Base-by-base conservation (phyloP, 1,284 basidiomycete genomes). In the Leccinum pachyderme region DNA sequence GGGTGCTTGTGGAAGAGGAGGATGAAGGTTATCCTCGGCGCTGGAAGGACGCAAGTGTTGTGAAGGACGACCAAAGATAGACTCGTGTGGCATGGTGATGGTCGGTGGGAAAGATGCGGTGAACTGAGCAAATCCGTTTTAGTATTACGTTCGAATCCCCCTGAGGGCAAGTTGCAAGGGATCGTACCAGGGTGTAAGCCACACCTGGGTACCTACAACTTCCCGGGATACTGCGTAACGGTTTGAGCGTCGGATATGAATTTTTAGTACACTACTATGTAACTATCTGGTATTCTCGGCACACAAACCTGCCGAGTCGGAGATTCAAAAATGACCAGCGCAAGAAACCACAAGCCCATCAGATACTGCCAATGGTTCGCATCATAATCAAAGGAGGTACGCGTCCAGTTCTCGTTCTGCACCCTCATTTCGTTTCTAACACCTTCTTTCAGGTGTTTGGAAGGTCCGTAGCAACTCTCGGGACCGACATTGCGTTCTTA, bases 301-400 rank as follows among this genome's bases (percentile, higher is more conserved):
- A 37, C n/a, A 18, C 6, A 37, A 18, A 2, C 58, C 51, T 13
- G 33, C 48, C 25, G 24, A 46, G 37, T 68, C 63, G 66, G 63
- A 65, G 61, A 52, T 54, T 61, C 3, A 67, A 65, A 50, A 33
- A 7, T 29, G 32, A 45, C 54, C 0, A 27, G 18, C 18, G 18
- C 18, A 18, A 18, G 18, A 18, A 18, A 18, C 18, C 18, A 18
- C 18, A 18, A 18, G 18, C 18, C 18, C 18, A 18, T 18, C 18
- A 31, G 8, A 29, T 53, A 46, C 13, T 15, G 11, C 28, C 54
- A 91, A 91, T 91, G 89, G 90, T 92, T 65, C 84, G 93, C 72
- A 94, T 94, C 56, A 94, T 95, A 72, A 94, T 95, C 76, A 95
- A 95, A 82, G 93, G 93, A 80, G 92, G 90, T 82, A 69, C 68